Conservation (phyloP, 139 green algal genomes). For the Tetradesmus lagerheimii region DNA sequence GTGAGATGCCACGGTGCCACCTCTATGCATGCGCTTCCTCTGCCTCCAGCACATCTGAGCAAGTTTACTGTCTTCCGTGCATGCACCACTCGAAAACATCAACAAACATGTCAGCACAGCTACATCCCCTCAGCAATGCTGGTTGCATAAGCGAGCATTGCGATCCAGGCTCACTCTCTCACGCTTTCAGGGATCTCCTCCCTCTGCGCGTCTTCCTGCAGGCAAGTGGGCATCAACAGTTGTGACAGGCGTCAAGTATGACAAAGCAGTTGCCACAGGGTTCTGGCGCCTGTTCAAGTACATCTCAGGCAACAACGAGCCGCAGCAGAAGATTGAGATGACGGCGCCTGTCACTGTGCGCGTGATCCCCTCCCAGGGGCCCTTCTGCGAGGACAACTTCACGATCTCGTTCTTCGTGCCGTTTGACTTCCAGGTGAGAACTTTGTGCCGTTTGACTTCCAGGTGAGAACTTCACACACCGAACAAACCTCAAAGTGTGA, state of each 20-base stretch:
- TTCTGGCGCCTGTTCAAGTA: conserved; percentile 60
- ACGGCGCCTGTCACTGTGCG: conserved; percentile 70
- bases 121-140: too few species aligned
- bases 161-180: neutral
- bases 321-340: conserved; percentile 74
- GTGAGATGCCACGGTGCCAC: conserved; percentile 12
- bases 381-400: conserved; percentile 69
- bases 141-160: too few species aligned
- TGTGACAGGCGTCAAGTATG: conserved; percentile 64
- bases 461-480: conserved; percentile 72
- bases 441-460: conserved; percentile 68
- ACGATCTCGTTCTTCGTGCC: conserved; percentile 84
- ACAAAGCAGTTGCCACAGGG: conserved; percentile 63
- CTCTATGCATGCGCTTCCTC: neutral
- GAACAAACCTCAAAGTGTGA: too few species aligned
- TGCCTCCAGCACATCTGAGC: neutral
- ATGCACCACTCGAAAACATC: neutral
- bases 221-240: conserved; percentile 66
- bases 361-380: conserved; percentile 43
- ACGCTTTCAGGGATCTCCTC: neutral
- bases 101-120: too few species aligned
- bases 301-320: conserved; percentile 74
- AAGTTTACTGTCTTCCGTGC: neutral
- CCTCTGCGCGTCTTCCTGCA: neutral
- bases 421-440: conserved; percentile 71